A percentile compares a stretch with the other conserved stretches of the same genome.
These are phyloP conservation scores for Carex scoparia DNA, from an alignment of 176 grass and related monocot genomes.

Conservation along the genomic window DNA sequence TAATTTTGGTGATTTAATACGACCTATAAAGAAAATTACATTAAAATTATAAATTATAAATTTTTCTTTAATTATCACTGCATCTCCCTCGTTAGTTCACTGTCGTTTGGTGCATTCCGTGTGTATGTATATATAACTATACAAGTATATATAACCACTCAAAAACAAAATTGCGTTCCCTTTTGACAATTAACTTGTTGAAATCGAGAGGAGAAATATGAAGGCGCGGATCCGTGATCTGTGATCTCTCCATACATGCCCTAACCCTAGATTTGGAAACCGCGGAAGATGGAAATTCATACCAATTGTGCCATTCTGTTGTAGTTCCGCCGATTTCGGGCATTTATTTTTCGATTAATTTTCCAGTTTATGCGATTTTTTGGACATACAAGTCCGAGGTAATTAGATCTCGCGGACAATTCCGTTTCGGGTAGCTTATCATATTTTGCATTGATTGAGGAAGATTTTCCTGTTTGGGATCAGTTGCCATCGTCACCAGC, in stretches of 20 bases:
- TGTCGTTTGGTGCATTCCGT: neutral
- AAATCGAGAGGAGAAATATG: neutral
- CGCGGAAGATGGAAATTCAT: no score
- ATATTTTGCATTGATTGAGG: conserved; percentile 1
- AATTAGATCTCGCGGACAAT: neutral
- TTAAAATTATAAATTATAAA: neutral
- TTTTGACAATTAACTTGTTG: neutral
- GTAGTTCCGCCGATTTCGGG: neutral
- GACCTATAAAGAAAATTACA: neutral
- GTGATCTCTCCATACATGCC: neutral
- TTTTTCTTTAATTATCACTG: neutral
- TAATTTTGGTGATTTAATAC: neutral
- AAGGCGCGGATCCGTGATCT: conserved; percentile 2
- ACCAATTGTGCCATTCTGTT: neutral
- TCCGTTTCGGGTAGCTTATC: neutral
- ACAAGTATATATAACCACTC: neutral
- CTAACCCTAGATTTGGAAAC: conserved; percentile 7
- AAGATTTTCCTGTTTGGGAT: neutral
- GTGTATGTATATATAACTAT: neutral
- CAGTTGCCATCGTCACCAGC: conserved; percentile 7
- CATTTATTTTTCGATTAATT: neutral
- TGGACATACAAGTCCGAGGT: neutral
- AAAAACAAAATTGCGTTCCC: conserved; percentile 2
- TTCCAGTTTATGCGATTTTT: neutral
- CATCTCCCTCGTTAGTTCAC: neutral